These are phyloP conservation scores for Microcyclospora tardicrescens DNA, from an alignment of 2,329 filamentous ascomycete genomes.

Conservation along the genomic window DNA sequence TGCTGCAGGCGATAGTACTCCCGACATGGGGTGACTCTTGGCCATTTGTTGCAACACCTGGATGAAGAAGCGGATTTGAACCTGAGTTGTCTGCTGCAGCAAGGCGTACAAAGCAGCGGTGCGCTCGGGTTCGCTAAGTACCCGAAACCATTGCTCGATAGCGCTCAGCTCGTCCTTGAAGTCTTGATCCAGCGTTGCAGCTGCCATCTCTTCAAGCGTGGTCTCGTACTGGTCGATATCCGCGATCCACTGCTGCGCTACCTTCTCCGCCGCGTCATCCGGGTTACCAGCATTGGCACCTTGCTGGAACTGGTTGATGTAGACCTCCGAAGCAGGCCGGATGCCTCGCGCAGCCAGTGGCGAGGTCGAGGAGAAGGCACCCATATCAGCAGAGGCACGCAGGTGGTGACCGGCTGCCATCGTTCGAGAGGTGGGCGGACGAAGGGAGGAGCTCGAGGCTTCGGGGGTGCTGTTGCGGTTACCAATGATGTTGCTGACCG, in stretches of 20 bases:
- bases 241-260: constrained; percentile 95
- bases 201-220: constrained; percentile 98
- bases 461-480: constrained; percentile 98
- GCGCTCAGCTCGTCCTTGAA: constrained; percentile 99
- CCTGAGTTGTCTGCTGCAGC: constrained; percentile 94
- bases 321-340: constrained; percentile 85
- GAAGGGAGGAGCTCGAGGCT: constrained; percentile 72
- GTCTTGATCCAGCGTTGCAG: constrained; percentile 95
- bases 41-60: constrained; percentile 98
- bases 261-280: constrained; percentile 83
- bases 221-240: constrained; percentile 98
- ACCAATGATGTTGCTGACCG: constrained; percentile 35
- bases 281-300: constrained; percentile 52
- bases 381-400: constrained; percentile 92
- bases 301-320: constrained; percentile 64
- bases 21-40: constrained; percentile 94
- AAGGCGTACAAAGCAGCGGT: constrained; percentile 92
- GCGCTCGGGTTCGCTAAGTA: constrained; percentile 89
- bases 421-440: constrained; percentile 41
- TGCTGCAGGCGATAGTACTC: constrained; percentile 83
- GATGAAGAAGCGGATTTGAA: constrained; percentile 98
- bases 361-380: constrained; percentile 53
- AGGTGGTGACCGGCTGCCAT: constrained; percentile 72
- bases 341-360: constrained; percentile 64
- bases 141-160: constrained; percentile 98